Evolutionary conservation across 1,284 basidiomycete species (phyloP).

Genomic region (Pseudozyma hubeiensis): DNA sequence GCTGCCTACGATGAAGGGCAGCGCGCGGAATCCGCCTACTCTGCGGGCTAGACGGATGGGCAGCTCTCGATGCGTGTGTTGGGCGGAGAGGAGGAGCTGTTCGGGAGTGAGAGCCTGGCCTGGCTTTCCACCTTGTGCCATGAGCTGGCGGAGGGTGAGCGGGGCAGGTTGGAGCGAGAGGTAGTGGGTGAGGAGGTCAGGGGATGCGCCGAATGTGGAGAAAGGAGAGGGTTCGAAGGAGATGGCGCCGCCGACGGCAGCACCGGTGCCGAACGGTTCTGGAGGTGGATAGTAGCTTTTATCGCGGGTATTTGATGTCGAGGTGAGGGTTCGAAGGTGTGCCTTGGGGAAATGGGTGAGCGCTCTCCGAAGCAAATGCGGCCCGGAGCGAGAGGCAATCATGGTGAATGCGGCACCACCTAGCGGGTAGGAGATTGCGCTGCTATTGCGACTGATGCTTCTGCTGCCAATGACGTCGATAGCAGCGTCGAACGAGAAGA

Average conservation of each 20-base stretch:
- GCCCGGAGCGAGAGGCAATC: conserved; percentile 13
- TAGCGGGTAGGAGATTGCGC: background rate
- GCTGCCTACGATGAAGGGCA: conserved; percentile 80
- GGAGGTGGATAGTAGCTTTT: conserved; percentile 49
- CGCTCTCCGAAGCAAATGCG: conserved; percentile 8
- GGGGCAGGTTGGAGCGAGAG: conserved; percentile 58
- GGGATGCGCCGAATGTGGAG: conserved; percentile 62
- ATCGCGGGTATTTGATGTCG: conserved; percentile 20
- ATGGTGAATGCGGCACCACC: conserved; percentile 3
- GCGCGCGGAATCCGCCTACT: conserved; percentile 63
- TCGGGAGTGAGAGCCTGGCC: conserved; percentile 52
- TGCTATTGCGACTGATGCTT: background rate
- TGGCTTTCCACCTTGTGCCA: conserved; percentile 58
- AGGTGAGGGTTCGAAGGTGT: conserved; percentile 14
- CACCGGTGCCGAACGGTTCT: conserved; percentile 35
- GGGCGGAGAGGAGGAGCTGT: conserved; percentile 61
- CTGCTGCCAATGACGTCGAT: background rate
- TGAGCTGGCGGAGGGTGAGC: conserved; percentile 60
- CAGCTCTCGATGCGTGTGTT: conserved; percentile 62
- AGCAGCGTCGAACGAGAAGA: background rate
- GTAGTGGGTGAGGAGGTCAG: conserved; percentile 55
- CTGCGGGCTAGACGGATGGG: conserved; percentile 66
- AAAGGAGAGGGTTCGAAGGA: conserved; percentile 38
- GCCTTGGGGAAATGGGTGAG: no score
- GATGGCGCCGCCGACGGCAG: conserved; percentile 11